Evolutionary conservation across 352 stramenopile species (phyloP), one percentile per base, ranked within the genome.

Genomic region (Phytophthora ohioensis): DNA sequence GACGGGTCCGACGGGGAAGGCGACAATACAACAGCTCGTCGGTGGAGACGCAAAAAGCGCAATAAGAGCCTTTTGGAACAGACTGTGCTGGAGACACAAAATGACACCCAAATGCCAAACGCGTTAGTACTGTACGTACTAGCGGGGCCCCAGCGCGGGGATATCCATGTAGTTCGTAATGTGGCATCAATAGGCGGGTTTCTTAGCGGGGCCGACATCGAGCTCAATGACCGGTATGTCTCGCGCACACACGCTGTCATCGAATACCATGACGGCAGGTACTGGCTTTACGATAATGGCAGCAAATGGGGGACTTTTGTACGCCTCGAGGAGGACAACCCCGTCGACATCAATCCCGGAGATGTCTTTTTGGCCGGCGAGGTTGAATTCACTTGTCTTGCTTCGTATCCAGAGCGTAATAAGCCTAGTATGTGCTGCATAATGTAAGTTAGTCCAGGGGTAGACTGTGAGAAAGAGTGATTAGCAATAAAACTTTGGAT

Each of bases 71-170:
- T 94, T 41, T 63, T 93, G 4, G 80, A 93, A 32, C 81, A 89
- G 34, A 88, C 75, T 0, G 69, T 93, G 12, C 15, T 84, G 13
- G 78, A 87, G 32, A 86, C 80, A 1, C 73, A 91, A 57, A 77
- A 83, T 10, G 88, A 90, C 39, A 30, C 55, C 1, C 69, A 87
- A 8, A 60, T 92, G 30, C 42, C 74, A 6, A 88, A 85, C 38
- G 85, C 87, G 10, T 62, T 92, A 30, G 87, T 94, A 8, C 49
- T 93, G 45, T 94, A 94, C 68, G 79, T 92, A n/a, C 79, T 94
- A n/a, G 88, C 85, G 0, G 85, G 87, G 0, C 79, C 82, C 5
- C 91, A 94, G 38, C 84, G 87, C 13, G 87, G 87, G 13, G 87
- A 94, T 56, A 90, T 94, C 27, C 84, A 93, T 41, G 79, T 94